phyloP scores from a whole-genome alignment of 345 rosid species.

The Rhizophora mangle region DNA sequence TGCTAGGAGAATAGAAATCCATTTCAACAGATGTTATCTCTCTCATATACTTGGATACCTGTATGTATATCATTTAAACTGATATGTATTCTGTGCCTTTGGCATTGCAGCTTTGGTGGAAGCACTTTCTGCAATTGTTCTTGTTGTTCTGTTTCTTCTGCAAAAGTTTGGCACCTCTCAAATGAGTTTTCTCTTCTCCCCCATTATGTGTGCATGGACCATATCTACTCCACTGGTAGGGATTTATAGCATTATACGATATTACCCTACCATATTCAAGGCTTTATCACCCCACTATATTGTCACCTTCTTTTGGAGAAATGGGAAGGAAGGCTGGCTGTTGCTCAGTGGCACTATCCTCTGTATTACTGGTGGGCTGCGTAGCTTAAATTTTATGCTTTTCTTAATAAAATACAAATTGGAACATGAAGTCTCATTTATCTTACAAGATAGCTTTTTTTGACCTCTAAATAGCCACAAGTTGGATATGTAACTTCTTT shows the following conservation, averaged over 20 bases:
- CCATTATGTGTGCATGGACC: slow-evolving; percentile 86
- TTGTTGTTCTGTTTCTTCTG: slow-evolving; percentile 63
- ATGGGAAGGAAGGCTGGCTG: slow-evolving; percentile 71
- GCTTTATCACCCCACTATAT: slow-evolving; percentile 76
- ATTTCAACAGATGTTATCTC: too few species aligned
- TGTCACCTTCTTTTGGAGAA: slow-evolving; percentile 54
- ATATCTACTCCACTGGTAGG: slow-evolving; percentile 70
- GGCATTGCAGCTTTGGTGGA: slow-evolving; percentile 66
- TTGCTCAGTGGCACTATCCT: slow-evolving; percentile 81
- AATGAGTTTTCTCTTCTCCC: slow-evolving; percentile 85
- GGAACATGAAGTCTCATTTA: not conserved
- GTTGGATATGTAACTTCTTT: not conserved
- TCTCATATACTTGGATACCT: too few species aligned
- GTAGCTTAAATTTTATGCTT: slow-evolving; percentile 1
- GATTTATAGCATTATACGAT: slow-evolving; percentile 60
- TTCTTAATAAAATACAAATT: too few species aligned
- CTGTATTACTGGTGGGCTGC: slow-evolving; percentile 65
- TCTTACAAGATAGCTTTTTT: not conserved
- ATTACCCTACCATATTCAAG: slow-evolving; percentile 70
- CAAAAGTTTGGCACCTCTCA: slow-evolving; percentile 81
- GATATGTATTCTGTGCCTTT: not conserved
- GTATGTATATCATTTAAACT: too few species aligned
- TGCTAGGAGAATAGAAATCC: not conserved
- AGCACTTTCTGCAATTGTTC: slow-evolving; percentile 63
- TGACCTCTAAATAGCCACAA: not conserved